Base-by-base conservation (phyloP, 768 basidiomycete species). In the Rhizopogon salebrosus region DNA sequence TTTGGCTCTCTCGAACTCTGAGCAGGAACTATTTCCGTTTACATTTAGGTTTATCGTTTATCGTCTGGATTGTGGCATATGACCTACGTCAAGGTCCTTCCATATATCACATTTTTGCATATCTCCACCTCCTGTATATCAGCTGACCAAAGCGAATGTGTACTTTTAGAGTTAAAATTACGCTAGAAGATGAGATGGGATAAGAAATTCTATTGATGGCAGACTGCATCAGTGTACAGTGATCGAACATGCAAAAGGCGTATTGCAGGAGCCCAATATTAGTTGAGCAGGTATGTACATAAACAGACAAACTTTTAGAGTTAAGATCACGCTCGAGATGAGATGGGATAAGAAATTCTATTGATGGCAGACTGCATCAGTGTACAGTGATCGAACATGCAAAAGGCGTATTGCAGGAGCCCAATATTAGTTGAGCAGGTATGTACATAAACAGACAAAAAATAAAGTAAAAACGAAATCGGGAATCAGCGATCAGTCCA, bases 51-150 rank as follows among this genome's bases (percentile, higher is more conserved):
- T 11, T 34, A 34, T 29, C n/a, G 29, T 22, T 22, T 14, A 6
- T 11, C 22, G 14, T 31, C 31, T 20, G 37, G 37, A 31, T 34
- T 48, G 34, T 6, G 50, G 50, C 39, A 46, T 29, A 20, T 51
- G 45, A 49, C 36, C 43, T 41, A 48, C 55, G 41, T 53, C 58
- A 55, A 59, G 61, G 51, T 58, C 54, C 54, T 50, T 49, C n/a
- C 58, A 56, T 51, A 52, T 55, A 40, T 46, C 31, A 16, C 45
- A 46, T 34, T 34, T 34, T 57, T 41, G 49, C 56, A 68, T 66
- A 70, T 58, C 57, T 46, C 31, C 45, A n/a, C n/a, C n/a, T n/a
- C n/a, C 56, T 66, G 65, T 68, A 68, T 68, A 51, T 49, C 20
- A 27, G 18, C 23, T 27, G 13, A 46, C 27, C n/a, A 46, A 46